Conservation (phyloP, 2,329 filamentous ascomycete species). For the Neurospora sp. region DNA sequence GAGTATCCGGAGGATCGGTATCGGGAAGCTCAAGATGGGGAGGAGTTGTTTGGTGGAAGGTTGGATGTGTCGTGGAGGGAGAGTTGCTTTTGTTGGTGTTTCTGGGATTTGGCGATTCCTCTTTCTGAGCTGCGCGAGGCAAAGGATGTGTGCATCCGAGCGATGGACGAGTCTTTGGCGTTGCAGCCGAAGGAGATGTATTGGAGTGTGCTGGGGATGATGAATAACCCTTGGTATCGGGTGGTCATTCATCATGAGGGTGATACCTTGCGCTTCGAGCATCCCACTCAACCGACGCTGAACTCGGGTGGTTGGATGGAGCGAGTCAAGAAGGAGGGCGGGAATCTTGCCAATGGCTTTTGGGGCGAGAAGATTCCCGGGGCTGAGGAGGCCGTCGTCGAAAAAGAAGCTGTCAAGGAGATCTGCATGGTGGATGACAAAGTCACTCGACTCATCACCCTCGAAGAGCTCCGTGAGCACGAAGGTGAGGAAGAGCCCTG, state of each 20-base stretch:
- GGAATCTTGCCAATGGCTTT: slow-evolving; percentile 68
- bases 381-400: slow-evolving; percentile 29
- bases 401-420: slow-evolving; percentile 47
- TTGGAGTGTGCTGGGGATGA: slow-evolving; percentile 92
- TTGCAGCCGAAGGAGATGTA: slow-evolving; percentile 89
- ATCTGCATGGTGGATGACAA: slow-evolving; percentile 69
- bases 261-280: slow-evolving; percentile 64
- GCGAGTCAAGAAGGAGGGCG: slow-evolving; percentile 70
- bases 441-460: slow-evolving; percentile 51
- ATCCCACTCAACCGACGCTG: slow-evolving; percentile 73
- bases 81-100: slow-evolving; percentile 82
- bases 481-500: slow-evolving; percentile 58
- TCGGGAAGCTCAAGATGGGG: slow-evolving; percentile 47
- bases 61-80: slow-evolving; percentile 78
- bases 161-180: slow-evolving; percentile 86
- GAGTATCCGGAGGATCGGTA: slow-evolving; percentile 82
- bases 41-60: slow-evolving; percentile 62
- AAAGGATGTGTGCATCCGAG: slow-evolving; percentile 68
- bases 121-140: slow-evolving; percentile 51
- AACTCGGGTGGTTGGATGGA: slow-evolving; percentile 90
- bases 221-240: slow-evolving; percentile 94
- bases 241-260: slow-evolving; percentile 64
- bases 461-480: slow-evolving; percentile 64
- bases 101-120: slow-evolving; percentile 68
- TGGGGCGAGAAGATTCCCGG: slow-evolving; percentile 68